A percentile compares a stretch with the other conserved stretches of the same genome.
These are phyloP conservation scores for Coemansia sp. DNA, from an alignment of 192 early-diverging fungal species.

Conservation along the genomic window DNA sequence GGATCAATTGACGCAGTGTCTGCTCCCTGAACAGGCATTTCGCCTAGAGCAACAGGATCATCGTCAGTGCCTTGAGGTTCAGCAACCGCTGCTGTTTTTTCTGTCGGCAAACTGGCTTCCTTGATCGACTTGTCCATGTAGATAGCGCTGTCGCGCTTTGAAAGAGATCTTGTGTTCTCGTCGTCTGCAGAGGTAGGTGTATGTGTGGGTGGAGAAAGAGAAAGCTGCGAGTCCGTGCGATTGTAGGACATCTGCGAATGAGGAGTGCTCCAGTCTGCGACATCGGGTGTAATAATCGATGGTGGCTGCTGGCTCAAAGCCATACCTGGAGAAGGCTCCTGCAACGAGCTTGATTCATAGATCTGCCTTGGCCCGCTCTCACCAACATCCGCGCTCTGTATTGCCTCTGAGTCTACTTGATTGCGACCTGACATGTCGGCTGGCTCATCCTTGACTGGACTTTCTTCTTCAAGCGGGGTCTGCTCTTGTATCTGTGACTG, in stretches of 20 bases:
- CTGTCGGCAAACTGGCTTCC: not conserved
- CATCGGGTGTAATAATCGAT: not conserved
- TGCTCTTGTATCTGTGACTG: not conserved
- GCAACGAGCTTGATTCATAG: not conserved
- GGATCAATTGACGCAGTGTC: not conserved
- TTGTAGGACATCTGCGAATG: slow-evolving; percentile 46
- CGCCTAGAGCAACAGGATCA: not conserved
- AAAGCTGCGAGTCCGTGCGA: slow-evolving; percentile 37
- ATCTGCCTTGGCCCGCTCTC: not conserved
- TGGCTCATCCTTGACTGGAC: not conserved
- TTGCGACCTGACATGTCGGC: not conserved
- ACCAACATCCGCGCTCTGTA: not conserved
- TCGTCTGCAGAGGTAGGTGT: slow-evolving; percentile 7
- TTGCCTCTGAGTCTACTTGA: not conserved
- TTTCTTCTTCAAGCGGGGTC: not conserved
- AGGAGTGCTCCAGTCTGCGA: slow-evolving; percentile 19
- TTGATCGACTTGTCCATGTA: slow-evolving; percentile 30
- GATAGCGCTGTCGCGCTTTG: slow-evolving; percentile 46
- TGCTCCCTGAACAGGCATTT: slow-evolving; percentile 2
- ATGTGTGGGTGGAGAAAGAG: slow-evolving; percentile 10
- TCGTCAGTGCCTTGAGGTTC: slow-evolving; percentile 4
- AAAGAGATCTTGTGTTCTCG: slow-evolving; percentile 5
- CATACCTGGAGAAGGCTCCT: not conserved
- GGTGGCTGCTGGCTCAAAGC: not conserved
- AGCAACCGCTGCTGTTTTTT: not conserved